Evolutionary conservation across 1,284 basidiomycete species (phyloP), one percentile per base, ranked within the genome.

Genomic region (Vanrija sp.): DNA sequence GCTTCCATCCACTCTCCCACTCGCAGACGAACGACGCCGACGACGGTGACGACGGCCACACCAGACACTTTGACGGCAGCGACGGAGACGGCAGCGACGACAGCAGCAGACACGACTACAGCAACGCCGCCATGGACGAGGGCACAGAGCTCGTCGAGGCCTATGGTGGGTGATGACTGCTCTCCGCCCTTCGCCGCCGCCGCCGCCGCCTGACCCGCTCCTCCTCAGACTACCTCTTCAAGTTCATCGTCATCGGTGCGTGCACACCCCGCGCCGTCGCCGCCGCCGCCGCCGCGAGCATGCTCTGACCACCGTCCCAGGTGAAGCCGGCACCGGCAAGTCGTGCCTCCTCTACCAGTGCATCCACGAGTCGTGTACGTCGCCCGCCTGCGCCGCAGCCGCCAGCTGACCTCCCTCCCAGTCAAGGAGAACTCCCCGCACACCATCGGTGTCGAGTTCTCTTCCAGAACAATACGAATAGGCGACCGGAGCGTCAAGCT

Each of bases 351-450:
- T 98, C 49, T 92, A 97, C 74, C 92, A 96, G 64, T 97, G 96
- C 74, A 91, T 91, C 58, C 89, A 96, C 76, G 93, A 95, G 73
- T 83, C 86, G 51, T 96, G 93, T 96, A 67, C 65, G 90, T 81
- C n/a, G 10, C 21, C 45, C 10, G 28, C 3, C 10, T 25, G 18
- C 40, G 10, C 28, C 16, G 18, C 46, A 6, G 40, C n/a, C n/a
- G 2, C 28, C 34, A 12, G 38, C 19, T 38, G 18, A 21, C 34
- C 50, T 34, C 14, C 43, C 48, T 6, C 29, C 8, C 73, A 96
- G 93, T 95, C 83, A 96, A 95, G 78, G 89, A 93, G 66, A 88
- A 95, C 70, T 93, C 93, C 0, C 88, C 94, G 75, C 95, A 98
- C 74, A 98, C 95, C 14, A 98, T 98, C 60, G 95, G 94, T 12